Percentiles rank a stretch among this genome's conserved stretches.
Evolutionary conservation across 768 basidiomycete species (phyloP).

Genomic region (Boletus rubropictus): DNA sequence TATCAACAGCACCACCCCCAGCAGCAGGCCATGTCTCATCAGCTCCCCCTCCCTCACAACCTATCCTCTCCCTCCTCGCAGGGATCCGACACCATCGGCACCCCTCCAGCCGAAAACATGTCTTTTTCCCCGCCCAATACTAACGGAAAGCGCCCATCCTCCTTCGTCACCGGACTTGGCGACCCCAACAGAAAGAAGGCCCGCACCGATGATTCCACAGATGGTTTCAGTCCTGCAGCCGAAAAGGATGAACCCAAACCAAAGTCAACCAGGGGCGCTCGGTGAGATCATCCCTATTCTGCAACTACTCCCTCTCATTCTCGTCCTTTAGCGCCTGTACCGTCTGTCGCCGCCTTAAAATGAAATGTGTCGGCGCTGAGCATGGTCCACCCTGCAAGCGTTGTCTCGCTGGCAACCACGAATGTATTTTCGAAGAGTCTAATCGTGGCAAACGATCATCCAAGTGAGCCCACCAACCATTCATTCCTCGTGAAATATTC

Average conservation of each 20-base stretch:
- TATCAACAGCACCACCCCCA: constrained; percentile 46
- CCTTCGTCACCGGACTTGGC: constrained; percentile 33
- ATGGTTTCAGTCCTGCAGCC: constrained; percentile 44
- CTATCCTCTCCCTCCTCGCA: constrained; percentile 78
- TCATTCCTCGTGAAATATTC: constrained; percentile 21
- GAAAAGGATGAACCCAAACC: constrained; percentile 66
- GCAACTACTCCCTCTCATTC: constrained; percentile 5
- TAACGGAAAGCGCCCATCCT: constrained; percentile 66
- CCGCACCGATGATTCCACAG: constrained; percentile 50
- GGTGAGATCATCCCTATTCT: constrained; percentile 41
- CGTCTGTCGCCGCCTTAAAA: constrained; percentile 86
- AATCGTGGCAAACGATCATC: constrained; percentile 88
- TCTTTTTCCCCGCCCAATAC: constrained; percentile 45
- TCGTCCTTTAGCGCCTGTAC: constrained; percentile 67
- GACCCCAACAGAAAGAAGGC: constrained; percentile 51
- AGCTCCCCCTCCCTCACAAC: constrained; percentile 49
- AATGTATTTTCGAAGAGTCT: constrained; percentile 95
- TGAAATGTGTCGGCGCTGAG: constrained; percentile 90
- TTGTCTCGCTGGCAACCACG: constrained; percentile 70
- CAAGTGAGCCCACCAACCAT: constrained; percentile 45
- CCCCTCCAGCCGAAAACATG: constrained; percentile 61
- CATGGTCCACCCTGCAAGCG: constrained; percentile 90
- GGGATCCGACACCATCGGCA: constrained; percentile 70
- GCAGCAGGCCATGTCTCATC: constrained; percentile 47
- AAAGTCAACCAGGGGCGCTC: constrained; percentile 83